phyloP scores from a whole-genome alignment of 2,329 filamentous ascomycete species.

The Verticillium tricorpus region DNA sequence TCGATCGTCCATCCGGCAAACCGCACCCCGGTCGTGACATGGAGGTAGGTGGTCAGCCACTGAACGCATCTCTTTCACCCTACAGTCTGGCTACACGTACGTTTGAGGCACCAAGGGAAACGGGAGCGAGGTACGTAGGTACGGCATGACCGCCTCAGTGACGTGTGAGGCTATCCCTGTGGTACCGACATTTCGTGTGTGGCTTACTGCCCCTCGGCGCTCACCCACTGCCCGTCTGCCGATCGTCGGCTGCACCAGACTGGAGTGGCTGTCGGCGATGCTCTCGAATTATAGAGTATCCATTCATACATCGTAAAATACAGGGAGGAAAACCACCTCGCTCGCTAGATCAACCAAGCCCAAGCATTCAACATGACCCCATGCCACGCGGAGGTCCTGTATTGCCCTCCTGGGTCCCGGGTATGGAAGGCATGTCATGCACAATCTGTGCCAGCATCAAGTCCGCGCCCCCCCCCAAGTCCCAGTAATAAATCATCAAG shows the following conservation, averaged over 20 bases:
- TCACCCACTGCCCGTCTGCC: too few species aligned
- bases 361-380: not conserved
- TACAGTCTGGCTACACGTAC: too few species aligned
- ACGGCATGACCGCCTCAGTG: too few species aligned
- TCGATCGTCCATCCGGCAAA: too few species aligned
- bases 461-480: not conserved
- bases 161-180: not conserved
- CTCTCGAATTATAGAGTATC: not conserved
- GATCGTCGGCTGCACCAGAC: too few species aligned
- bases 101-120: too few species aligned
- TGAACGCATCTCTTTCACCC: too few species aligned
- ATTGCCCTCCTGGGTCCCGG: constrained; percentile 8
- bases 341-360: not conserved
- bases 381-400: constrained; percentile 8
- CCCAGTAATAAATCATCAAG: not conserved
- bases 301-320: not conserved
- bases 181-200: not conserved
- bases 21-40: too few species aligned
- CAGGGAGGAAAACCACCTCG: not conserved
- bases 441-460: not conserved
- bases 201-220: not conserved
- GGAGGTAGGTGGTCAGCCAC: too few species aligned
- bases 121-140: too few species aligned
- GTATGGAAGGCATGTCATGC: not conserved
- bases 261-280: too few species aligned